Conservation (phyloP, 139 green algal species). For the Chlorella vulgaris region DNA sequence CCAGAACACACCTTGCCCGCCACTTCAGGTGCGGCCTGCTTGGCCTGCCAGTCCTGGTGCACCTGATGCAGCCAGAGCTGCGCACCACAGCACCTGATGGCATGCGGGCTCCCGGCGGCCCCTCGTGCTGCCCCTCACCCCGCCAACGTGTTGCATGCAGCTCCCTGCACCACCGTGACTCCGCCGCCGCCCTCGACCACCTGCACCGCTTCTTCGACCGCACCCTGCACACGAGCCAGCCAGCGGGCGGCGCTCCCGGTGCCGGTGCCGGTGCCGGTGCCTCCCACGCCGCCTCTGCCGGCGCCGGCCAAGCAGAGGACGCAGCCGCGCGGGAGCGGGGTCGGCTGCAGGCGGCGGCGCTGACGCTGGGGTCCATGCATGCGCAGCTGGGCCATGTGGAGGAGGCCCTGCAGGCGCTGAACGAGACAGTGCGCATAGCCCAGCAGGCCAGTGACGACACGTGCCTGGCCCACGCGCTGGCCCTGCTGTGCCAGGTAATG, state of each 20-base stretch:
- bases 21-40: conserved; percentile 11
- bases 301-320: not conserved
- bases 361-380: conserved; percentile 59
- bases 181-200: conserved; percentile 22
- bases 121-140: not conserved
- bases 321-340: conserved; percentile 16
- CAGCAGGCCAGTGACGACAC: conserved; percentile 56
- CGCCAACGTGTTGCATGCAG: not conserved
- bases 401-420: conserved; percentile 57
- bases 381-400: conserved; percentile 54
- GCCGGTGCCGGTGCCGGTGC: not conserved
- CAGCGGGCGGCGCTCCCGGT: not conserved
- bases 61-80: not conserved
- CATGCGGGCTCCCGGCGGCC: no score
- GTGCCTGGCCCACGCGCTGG: conserved; percentile 54
- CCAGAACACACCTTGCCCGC: conserved; percentile 5
- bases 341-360: conserved; percentile 50
- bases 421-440: conserved; percentile 64
- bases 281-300: not conserved
- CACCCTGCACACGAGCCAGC: not conserved
- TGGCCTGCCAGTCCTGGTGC: no score
- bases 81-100: no score
- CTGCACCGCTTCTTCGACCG: conserved; percentile 36
- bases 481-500: conserved; percentile 58
- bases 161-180: conserved; percentile 29